Evolutionary conservation across 345 rosid genomes (phyloP), one percentile per base, ranked within the genome.

Genomic region (Arabidopsis suecica): DNA sequence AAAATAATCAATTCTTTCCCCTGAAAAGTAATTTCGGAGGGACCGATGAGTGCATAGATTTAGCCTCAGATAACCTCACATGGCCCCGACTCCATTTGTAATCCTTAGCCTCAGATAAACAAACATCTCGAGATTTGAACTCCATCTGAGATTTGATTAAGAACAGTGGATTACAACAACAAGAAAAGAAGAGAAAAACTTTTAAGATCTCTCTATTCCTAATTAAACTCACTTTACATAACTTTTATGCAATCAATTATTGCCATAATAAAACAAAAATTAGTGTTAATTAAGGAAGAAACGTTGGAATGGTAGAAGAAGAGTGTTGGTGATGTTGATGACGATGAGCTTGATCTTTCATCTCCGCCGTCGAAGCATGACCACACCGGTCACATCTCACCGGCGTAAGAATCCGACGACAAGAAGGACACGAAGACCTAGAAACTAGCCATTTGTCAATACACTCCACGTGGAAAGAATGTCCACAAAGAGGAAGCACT

Each of bases 361-460:
- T 9, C 6, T 65, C 80, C 61, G 76, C 54, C 20, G 66, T 57
- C 0, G 80, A 57, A 57, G 71, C 59, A 2, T 77, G 50, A 0
- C 81, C 81, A 1, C 81, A 78, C 65, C 73, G 50, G 34, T 67
- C 62, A 71, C 78, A 78, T 61, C 69, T 78, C 64, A 67, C 44
- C 78, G 73, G 73, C 49, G 71, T 86, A 45, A 85, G 79, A 30
- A 85, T 74, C 77, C 83, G 90, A 5, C 90, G 92, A 81, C 95
- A 89, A 3, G 90, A 89, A 9, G 94, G 94, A 42, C 94, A 87
- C 0, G 90, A 84, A 0, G 91, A 86, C 70, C 84, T 83, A 3
- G 88, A 79, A 5, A 81, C 77, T 0, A 89, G 82, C 94, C 94
- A 89, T 60, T 76, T 83, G 83, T 89, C 91, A 6, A 89, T 81